Evolutionary conservation across 306 rosid species (phyloP).

Genomic region (Cicer yamashitae): DNA sequence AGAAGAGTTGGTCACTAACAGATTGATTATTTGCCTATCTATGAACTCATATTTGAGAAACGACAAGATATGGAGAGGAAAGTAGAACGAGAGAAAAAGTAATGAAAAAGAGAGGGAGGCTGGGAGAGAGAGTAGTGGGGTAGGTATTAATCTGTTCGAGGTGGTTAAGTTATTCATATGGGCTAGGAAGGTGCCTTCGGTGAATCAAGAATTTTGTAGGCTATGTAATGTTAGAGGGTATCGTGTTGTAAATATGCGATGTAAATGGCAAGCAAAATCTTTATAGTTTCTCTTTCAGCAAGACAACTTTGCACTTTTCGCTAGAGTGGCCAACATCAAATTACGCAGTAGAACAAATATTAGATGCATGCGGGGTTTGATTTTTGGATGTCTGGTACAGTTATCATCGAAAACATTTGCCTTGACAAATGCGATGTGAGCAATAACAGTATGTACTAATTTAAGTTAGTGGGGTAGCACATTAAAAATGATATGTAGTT

Average conservation of each 20-base stretch:
- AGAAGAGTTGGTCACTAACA: slow-evolving; percentile 38
- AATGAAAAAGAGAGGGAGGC: neutral
- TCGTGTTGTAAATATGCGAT: slow-evolving; percentile 85
- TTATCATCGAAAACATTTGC: neutral
- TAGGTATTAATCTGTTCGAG: slow-evolving; percentile 35
- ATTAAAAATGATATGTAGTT: neutral
- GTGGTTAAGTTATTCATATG: slow-evolving; percentile 40
- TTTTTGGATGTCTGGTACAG: neutral
- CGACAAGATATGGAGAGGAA: slow-evolving; percentile 30
- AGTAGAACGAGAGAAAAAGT: slow-evolving; percentile 2
- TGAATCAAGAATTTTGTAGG: slow-evolving; percentile 72
- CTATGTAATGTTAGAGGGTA: slow-evolving; percentile 53
- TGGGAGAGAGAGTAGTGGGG: slow-evolving; percentile 15
- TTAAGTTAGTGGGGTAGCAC: neutral
- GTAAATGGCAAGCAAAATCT: slow-evolving; percentile 65
- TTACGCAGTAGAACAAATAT: slow-evolving; percentile 13
- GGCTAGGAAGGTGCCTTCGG: slow-evolving; percentile 37
- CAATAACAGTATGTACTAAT: neutral
- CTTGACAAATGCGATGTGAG: slow-evolving; percentile 2
- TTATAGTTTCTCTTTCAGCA: slow-evolving; percentile 37
- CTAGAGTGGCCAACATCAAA: slow-evolving; percentile 18
- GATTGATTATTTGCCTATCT: slow-evolving; percentile 38
- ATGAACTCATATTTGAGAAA: slow-evolving; percentile 39
- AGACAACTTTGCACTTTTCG: slow-evolving; percentile 13
- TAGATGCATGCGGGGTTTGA: neutral